phyloP scores from a whole-genome alignment of 2,329 filamentous ascomycete species.

The Lasiodiplodia gonubiensis region DNA sequence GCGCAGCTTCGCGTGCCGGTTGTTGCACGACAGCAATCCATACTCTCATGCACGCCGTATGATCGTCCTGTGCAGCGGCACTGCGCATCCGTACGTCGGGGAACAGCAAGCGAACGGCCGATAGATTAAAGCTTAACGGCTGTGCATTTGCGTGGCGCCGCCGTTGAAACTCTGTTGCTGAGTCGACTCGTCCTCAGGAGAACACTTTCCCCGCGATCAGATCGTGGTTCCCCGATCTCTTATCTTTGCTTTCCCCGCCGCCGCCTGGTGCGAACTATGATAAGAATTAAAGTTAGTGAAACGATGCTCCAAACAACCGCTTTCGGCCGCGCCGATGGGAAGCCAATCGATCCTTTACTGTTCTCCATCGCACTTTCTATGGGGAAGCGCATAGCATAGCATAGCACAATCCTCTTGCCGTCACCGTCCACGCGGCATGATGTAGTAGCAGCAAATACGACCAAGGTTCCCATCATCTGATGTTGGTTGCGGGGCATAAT shows the following conservation, averaged over 20 bases:
- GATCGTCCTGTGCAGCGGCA: not conserved
- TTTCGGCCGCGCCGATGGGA: no score
- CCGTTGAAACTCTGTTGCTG: constrained; percentile 5
- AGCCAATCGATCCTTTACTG: no score
- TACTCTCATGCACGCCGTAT: not conserved
- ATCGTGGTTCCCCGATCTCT: not conserved
- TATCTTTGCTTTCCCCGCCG: no score
- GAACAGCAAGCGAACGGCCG: not conserved
- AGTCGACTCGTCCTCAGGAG: not conserved
- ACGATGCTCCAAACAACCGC: no score
- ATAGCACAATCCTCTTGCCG: no score
- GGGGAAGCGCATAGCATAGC: no score
- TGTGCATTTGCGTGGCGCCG: not conserved
- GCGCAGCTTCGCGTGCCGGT: constrained; percentile 3
- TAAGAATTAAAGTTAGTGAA: no score
- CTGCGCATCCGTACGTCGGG: not conserved
- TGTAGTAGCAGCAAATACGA: not conserved
- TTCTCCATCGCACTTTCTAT: no score
- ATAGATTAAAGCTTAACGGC: constrained; percentile 1
- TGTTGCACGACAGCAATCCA: constrained; percentile 11
- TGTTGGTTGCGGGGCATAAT: not conserved
- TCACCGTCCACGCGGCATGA: not conserved
- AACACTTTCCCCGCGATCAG: not conserved
- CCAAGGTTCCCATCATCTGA: not conserved
- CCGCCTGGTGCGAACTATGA: no score